A percentile compares a stretch with the other conserved stretches of the same genome.
These are phyloP conservation scores for Penicillium tannophilum DNA, from an alignment of 495 filamentous ascomycete species.

Conservation along the genomic window DNA sequence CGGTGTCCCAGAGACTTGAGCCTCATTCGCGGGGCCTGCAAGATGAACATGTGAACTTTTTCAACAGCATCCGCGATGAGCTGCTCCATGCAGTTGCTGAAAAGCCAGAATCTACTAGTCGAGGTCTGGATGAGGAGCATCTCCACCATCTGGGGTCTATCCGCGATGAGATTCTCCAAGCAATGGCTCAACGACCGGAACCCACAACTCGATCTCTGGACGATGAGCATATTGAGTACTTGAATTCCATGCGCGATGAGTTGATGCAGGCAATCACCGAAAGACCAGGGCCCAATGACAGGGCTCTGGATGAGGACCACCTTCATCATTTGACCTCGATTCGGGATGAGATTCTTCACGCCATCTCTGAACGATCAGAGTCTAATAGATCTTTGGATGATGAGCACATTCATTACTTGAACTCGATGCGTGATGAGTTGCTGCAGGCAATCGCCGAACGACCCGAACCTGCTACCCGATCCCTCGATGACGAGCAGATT, in stretches of 20 bases:
- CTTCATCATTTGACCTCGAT: conserved; percentile 4
- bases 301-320: conserved; percentile 16
- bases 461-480: conserved; percentile 31
- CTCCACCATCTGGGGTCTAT: conserved; percentile 10
- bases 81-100: conserved; percentile 40
- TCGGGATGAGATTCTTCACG: conserved; percentile 44
- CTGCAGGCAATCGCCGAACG: conserved; percentile 47
- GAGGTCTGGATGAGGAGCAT: conserved; percentile 9
- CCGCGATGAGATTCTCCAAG: conserved; percentile 45
- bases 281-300: conserved; percentile 11
- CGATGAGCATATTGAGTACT: conserved; percentile 27
- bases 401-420: conserved; percentile 5
- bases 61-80: conserved; percentile 32
- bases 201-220: not conserved
- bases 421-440: conserved; percentile 30
- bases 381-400: conserved; percentile 15
- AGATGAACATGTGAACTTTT: conserved; percentile 28
- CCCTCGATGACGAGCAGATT: conserved; percentile 24
- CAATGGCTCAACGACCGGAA: conserved; percentile 33
- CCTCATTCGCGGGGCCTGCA: conserved; percentile 16
- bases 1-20: conserved; percentile 54
- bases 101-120: conserved; percentile 10
- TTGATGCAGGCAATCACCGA: conserved; percentile 39
- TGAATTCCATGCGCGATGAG: conserved; percentile 31
- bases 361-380: conserved; percentile 34